phyloP scores from a whole-genome alignment of 73 alveolate species.

The Tetrahymena malaccensis region DNA sequence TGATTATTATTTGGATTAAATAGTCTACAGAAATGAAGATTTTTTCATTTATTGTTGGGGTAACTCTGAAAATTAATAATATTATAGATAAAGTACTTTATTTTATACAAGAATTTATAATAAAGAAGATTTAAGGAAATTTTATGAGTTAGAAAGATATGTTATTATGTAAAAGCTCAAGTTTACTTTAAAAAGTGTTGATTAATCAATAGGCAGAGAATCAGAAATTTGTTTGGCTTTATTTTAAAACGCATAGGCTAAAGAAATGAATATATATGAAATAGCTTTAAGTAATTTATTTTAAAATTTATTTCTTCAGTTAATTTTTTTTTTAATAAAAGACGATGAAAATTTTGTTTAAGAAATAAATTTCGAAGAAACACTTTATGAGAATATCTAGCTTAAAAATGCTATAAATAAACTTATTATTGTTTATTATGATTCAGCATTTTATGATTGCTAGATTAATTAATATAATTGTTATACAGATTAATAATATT shows the following conservation, averaged over 20 bases:
- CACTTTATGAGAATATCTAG: background rate
- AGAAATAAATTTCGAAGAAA: background rate
- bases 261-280: background rate
- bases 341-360: background rate
- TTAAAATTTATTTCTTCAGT: too few relatives aligned
- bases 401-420: background rate
- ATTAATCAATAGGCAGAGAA: background rate
- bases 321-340: too few relatives aligned
- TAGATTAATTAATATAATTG: too few relatives aligned
- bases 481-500: too few relatives aligned
- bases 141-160: background rate
- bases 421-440: background rate
- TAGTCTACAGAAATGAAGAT: background rate
- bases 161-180: too few relatives aligned
- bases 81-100: background rate
- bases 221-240: background rate
- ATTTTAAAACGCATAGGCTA: background rate
- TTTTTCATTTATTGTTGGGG: background rate
- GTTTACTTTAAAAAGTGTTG: background rate
- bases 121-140: background rate
- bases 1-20: too few relatives aligned
- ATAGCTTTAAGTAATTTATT: background rate
- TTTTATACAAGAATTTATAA: background rate
- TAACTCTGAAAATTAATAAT: background rate
- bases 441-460: too few relatives aligned